These are phyloP conservation scores for Warburgia ugandensis DNA, from an alignment of 164 flowering plant genomes.

Conservation along the genomic window DNA sequence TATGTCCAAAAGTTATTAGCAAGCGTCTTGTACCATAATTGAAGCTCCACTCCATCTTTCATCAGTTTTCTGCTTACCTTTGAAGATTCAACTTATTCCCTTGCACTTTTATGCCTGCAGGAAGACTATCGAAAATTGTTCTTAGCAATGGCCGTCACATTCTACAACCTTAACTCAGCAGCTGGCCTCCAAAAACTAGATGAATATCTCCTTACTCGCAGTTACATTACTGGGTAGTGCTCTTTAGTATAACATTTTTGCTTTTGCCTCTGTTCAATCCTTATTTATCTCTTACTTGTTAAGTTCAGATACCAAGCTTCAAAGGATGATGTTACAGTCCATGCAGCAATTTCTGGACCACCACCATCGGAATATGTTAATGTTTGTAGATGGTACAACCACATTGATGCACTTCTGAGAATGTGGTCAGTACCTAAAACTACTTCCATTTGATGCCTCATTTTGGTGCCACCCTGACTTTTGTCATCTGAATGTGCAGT, in stretches of 20 bases:
- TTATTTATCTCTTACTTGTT: not conserved
- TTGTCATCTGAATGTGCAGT: slow-evolving; percentile 22
- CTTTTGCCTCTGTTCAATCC: not conserved
- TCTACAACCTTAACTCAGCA: slow-evolving; percentile 35
- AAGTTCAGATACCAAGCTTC: slow-evolving; percentile 73
- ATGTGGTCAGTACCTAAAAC: slow-evolving; percentile 49
- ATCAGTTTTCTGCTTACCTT: too few relatives aligned
- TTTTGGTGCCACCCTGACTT: not conserved
- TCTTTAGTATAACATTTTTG: not conserved
- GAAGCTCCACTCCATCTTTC: too few relatives aligned
- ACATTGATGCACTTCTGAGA: slow-evolving; percentile 78
- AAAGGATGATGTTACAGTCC: slow-evolving; percentile 75
- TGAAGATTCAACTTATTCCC: not conserved
- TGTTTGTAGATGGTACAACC: slow-evolving; percentile 72
- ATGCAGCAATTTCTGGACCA: slow-evolving; percentile 44
- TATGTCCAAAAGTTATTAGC: too few relatives aligned
- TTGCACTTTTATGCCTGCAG: not conserved
- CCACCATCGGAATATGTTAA: slow-evolving; percentile 63
- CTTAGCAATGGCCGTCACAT: slow-evolving; percentile 56
- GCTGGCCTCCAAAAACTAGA: slow-evolving; percentile 68
- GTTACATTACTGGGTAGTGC: slow-evolving; percentile 70
- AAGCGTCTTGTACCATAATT: too few relatives aligned
- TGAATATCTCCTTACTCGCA: slow-evolving; percentile 58
- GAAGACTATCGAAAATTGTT: not conserved
- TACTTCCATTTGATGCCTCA: not conserved